A percentile compares a stretch with the other conserved stretches of the same genome.
These are phyloP conservation scores for Ophiostoma himal-ulmi DNA, from an alignment of 2,329 filamentous ascomycete species.

Conservation along the genomic window DNA sequence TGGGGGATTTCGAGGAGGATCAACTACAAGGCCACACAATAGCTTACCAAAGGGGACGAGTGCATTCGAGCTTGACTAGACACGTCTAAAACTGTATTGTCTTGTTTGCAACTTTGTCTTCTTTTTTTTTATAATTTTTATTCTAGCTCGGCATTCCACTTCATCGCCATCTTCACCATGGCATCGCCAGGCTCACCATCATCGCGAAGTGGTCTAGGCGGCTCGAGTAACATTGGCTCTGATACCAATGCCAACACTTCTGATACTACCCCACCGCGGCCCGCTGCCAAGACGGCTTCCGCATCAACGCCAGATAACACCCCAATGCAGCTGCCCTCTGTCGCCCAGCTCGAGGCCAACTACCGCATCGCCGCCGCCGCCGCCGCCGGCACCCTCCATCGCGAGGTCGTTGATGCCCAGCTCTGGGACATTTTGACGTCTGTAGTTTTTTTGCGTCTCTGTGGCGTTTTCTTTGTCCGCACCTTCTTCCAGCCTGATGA, in stretches of 20 bases:
- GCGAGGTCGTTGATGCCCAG: slow-evolving; percentile 32
- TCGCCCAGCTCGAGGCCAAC: slow-evolving; percentile 20
- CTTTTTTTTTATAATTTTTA: not conserved
- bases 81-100: not conserved
- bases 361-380: slow-evolving; percentile 19
- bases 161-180: slow-evolving; percentile 12
- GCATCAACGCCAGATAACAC: not conserved
- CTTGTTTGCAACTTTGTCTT: not conserved
- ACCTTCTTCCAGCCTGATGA: slow-evolving; percentile 99
- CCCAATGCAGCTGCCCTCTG: slow-evolving; percentile 16
- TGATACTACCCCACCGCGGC: not conserved
- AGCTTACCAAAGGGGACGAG: not conserved
- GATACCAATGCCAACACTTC: not conserved
- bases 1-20: not conserved
- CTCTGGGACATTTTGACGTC: slow-evolving; percentile 35
- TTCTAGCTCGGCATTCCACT: not conserved
- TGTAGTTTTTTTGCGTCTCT: slow-evolving; percentile 63
- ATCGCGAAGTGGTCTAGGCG: not conserved
- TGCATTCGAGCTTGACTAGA: not conserved
- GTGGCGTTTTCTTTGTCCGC: slow-evolving; percentile 70
- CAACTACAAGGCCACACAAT: not conserved
- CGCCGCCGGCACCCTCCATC: slow-evolving; percentile 24
- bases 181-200: slow-evolving; percentile 8
- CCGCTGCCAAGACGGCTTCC: not conserved
- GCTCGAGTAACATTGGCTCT: not conserved